Percentiles rank a stretch among this genome's conserved stretches.
phyloP scores from a whole-genome alignment of 2,329 filamentous ascomycete species.

The Emmonsiellopsis sp. region DNA sequence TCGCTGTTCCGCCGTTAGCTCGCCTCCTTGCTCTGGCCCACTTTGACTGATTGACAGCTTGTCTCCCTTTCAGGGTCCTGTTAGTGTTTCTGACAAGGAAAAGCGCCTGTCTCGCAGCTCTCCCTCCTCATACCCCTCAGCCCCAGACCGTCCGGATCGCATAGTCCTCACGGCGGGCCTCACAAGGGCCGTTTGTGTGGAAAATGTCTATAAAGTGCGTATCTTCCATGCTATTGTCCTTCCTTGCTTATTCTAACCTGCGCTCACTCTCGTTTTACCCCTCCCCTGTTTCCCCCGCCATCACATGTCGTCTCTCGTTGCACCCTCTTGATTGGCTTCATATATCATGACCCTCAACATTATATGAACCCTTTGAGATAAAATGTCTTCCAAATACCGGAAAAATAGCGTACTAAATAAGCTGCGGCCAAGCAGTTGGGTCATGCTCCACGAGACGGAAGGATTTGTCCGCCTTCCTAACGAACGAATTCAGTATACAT shows the following conservation, averaged over 20 bases:
- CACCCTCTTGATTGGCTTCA: background rate
- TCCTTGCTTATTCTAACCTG: background rate
- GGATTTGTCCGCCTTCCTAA: conserved; percentile 77
- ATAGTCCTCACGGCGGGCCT: background rate
- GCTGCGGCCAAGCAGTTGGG: conserved; percentile 55
- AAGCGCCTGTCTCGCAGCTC: background rate
- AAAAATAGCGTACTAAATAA: conserved; percentile 13
- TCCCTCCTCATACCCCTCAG: background rate
- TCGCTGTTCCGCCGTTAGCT: background rate
- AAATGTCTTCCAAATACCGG: conserved; percentile 4
- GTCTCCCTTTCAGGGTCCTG: background rate
- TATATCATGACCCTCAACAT: background rate
- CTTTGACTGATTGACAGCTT: background rate
- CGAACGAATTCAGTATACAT: conserved; percentile 73
- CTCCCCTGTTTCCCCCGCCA: background rate
- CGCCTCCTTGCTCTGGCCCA: background rate
- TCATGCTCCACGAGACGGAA: conserved; percentile 69
- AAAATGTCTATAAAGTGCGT: conserved; percentile 37
- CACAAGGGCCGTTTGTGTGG: conserved; percentile 6
- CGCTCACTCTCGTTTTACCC: background rate
- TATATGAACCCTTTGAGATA: background rate
- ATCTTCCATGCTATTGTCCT: conserved; percentile 6
- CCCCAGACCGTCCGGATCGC: background rate
- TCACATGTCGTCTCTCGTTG: background rate
- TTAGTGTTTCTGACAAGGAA: background rate